Percentiles rank a stretch among this genome's conserved stretches.
Evolutionary conservation across 371 early-diverging fungal genomes (phyloP).

Genomic region (Phascolomyces articulosus): DNA sequence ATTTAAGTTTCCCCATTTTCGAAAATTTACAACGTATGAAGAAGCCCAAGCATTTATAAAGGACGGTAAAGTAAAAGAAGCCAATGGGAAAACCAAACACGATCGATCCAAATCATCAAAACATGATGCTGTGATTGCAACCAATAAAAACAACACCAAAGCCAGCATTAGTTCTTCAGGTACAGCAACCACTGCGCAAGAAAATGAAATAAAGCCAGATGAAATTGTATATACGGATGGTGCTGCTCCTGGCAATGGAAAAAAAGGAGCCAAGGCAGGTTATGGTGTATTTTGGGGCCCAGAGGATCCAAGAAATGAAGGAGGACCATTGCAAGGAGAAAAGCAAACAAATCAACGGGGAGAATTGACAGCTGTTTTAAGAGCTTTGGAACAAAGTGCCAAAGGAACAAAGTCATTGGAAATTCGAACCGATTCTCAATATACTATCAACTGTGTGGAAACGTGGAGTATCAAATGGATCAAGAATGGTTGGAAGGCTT

Average conservation of each 20-base stretch:
- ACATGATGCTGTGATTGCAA: neutral
- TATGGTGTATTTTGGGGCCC: constrained; percentile 85
- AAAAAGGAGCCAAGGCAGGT: constrained; percentile 66
- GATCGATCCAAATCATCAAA: neutral
- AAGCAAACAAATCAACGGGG: constrained; percentile 89
- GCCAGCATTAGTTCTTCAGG: too few relatives aligned
- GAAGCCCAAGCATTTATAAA: constrained; percentile 55
- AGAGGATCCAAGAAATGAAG: constrained; percentile 75
- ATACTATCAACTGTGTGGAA: constrained; percentile 65
- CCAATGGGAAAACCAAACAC: neutral
- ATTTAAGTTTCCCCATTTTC: constrained; percentile 57
- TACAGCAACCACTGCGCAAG: too few relatives aligned
- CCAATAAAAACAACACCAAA: neutral
- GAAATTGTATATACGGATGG: constrained; percentile 81
- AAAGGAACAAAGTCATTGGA: constrained; percentile 30
- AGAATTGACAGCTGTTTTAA: constrained; percentile 75
- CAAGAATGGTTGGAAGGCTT: constrained; percentile 60
- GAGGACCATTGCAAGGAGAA: constrained; percentile 60
- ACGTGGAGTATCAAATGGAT: constrained; percentile 77
- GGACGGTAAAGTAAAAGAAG: neutral
- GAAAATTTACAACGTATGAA: constrained; percentile 54
- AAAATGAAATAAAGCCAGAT: neutral
- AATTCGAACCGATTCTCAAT: constrained; percentile 77
- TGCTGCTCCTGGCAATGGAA: constrained; percentile 72
- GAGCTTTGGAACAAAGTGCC: constrained; percentile 63